phyloP scores from a whole-genome alignment of 768 basidiomycete species.

The Agaricus subrufescens region DNA sequence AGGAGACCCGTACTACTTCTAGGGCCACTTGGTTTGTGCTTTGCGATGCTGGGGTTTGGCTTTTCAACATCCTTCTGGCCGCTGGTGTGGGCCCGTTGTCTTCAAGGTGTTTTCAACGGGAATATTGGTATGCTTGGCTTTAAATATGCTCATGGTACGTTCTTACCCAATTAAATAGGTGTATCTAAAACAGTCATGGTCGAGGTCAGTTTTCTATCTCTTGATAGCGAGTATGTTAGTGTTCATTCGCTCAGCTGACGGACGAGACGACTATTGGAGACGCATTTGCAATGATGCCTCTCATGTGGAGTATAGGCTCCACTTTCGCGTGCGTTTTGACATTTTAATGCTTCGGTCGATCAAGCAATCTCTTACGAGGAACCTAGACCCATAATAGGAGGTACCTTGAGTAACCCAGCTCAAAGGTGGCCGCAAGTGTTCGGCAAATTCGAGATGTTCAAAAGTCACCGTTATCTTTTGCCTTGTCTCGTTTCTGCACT shows the following conservation, averaged over 20 bases:
- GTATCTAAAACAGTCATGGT: slow-evolving; percentile 41
- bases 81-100: slow-evolving; percentile 20
- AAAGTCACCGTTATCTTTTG: slow-evolving; percentile 40
- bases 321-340: slow-evolving; percentile 24
- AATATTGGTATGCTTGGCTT: slow-evolving; percentile 20
- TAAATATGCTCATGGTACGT: not conserved
- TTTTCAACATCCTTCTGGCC: slow-evolving; percentile 33
- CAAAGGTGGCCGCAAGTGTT: slow-evolving; percentile 56
- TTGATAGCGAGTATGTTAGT: not conserved
- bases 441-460: slow-evolving; percentile 34
- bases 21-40: slow-evolving; percentile 37
- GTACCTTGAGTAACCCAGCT: slow-evolving; percentile 54
- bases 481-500: slow-evolving; percentile 37
- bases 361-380: not conserved
- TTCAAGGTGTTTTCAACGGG: slow-evolving; percentile 36
- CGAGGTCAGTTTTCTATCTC: slow-evolving; percentile 25
- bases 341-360: not conserved
- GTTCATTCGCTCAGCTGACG: slow-evolving; percentile 21
- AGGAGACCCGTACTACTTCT: slow-evolving; percentile 39
- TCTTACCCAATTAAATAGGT: slow-evolving; percentile 18
- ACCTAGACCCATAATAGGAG: slow-evolving; percentile 60
- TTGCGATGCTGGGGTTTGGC: slow-evolving; percentile 39
- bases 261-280: slow-evolving; percentile 34
- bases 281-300: slow-evolving; percentile 29
- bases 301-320: slow-evolving; percentile 29